Base-by-base conservation (phyloP, 2,329 filamentous ascomycete species). In the Neurospora sp. region DNA sequence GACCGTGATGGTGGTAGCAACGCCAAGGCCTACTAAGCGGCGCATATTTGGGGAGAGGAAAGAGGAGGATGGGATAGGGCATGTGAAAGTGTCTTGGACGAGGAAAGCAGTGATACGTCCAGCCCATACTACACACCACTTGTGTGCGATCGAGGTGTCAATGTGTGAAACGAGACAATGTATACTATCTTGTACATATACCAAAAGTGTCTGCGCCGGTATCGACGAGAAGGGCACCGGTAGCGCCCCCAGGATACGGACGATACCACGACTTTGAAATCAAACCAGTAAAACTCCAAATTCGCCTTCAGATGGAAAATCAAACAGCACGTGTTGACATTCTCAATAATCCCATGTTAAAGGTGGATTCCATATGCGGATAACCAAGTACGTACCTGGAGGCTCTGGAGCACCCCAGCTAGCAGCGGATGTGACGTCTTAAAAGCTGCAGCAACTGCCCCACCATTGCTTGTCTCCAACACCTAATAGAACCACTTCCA, bases 401-500 rank as follows among this genome's bases (percentile, higher is more conserved):
- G 23, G 52, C 52, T 62, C 28, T 62, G 28, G 52, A 62, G 15
- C 28, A 62, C 52, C 52, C 28, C 52, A 17, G 52, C 52, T 62
- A 41, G 23, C 38, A 67, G 41, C 39, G 23, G 66, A 39, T 67
- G 66, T 43, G 39, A 67, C 66, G 39, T 33, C 66, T 40, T 39
- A 19, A 67, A 57, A 57, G 33, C 66, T 39, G 66, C 66, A 33
- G 52, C 28, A 1, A 1, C 52, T 2, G 52, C 52, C 52, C 52
- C 52, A 62, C 66, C 36, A 66, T 39, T 37, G 65, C 65, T 66
- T 19, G 46, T 69, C 68, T 70, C 71, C 69, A 70, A 52, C 23
- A 66, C 28, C 28, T 33, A 33, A n/a, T 43, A 41, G 43, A 41
- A 36, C 71, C 75, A 73, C 75, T 73, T 72, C 74, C 71, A 70